phyloP scores from a whole-genome alignment of 148 eudicot species.

The Agrostemma githago region DNA sequence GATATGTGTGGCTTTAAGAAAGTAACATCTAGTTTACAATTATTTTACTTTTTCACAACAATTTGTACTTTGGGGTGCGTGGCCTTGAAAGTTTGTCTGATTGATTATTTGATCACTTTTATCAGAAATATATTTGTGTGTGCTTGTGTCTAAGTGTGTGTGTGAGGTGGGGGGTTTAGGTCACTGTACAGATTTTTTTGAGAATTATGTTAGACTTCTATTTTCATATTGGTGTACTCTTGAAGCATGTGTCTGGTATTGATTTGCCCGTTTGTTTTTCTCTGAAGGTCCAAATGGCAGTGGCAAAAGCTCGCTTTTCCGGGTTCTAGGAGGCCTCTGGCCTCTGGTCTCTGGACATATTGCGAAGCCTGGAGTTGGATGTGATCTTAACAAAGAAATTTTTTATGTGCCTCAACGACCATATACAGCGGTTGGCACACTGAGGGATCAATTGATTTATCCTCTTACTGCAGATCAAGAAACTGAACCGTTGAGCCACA shows the following conservation, averaged over 20 bases:
- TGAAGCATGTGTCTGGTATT: conserved; percentile 2
- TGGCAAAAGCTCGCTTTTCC: conserved; percentile 96
- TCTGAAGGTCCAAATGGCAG: conserved; percentile 95
- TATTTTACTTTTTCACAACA: too few relatives aligned
- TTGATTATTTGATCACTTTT: neutral
- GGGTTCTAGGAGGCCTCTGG: conserved; percentile 98
- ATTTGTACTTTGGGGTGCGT: too few relatives aligned
- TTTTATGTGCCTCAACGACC: conserved; percentile 97
- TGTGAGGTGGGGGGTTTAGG: too few relatives aligned
- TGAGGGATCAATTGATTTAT: conserved; percentile 96
- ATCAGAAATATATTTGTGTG: neutral
- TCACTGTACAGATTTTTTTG: neutral
- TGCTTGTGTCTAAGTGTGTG: too few relatives aligned
- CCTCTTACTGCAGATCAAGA: conserved; percentile 89
- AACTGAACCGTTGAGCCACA: conserved; percentile 59
- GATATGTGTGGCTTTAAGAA: too few relatives aligned
- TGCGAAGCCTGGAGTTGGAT: conserved; percentile 95
- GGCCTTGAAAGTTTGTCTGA: neutral
- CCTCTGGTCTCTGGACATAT: conserved; percentile 93
- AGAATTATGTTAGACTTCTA: neutral
- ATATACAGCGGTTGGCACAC: conserved; percentile 95
- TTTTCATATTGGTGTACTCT: neutral
- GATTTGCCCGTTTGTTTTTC: conserved; percentile 14
- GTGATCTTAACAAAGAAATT: conserved; percentile 94
- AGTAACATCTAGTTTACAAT: too few relatives aligned